Percentiles rank a stretch among this genome's conserved stretches.
Conservation (phyloP, 2,329 filamentous ascomycete species). For the Thyridium curvatum region DNA sequence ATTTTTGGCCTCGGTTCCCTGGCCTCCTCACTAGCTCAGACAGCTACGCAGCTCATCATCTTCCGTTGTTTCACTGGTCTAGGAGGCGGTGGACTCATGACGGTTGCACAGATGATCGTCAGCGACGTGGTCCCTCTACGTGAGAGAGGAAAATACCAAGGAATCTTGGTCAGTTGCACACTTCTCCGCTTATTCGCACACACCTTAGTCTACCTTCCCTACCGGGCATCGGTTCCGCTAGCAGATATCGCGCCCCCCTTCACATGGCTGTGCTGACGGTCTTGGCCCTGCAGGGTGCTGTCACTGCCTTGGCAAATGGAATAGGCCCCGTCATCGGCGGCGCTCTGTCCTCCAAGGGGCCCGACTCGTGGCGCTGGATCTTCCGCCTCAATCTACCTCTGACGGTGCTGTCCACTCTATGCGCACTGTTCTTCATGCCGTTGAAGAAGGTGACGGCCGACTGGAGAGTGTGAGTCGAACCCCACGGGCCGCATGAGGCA, state of each 20-base stretch:
- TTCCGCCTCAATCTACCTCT: constrained; percentile 48
- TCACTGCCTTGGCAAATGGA: constrained; percentile 46
- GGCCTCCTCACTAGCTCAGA: constrained; percentile 32
- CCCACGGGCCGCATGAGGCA: not conserved
- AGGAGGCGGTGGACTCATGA: constrained; percentile 20
- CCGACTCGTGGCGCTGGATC: constrained; percentile 46
- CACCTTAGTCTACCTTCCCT: not conserved
- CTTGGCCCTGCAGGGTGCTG: constrained; percentile 27
- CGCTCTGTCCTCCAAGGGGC: constrained; percentile 35
- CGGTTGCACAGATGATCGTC: constrained; percentile 20
- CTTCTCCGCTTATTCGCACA: no score
- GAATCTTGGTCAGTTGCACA: constrained; percentile 26
- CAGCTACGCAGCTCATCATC: constrained; percentile 30
- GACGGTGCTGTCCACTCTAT: constrained; percentile 36
- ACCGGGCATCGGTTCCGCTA: no score
- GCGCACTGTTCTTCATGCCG: constrained; percentile 50
- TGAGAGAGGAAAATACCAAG: constrained; percentile 21
- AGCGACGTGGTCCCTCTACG: constrained; percentile 20
- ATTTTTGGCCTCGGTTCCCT: constrained; percentile 37
- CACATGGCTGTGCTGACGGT: no score
- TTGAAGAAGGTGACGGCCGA: constrained; percentile 45
- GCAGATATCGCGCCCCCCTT: no score
- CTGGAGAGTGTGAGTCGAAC: constrained; percentile 33
- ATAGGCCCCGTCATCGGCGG: constrained; percentile 49
- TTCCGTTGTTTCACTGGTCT: constrained; percentile 31